Evolutionary conservation across 352 stramenopile genomes (phyloP).

Genomic region (Phytophthora brassicae): DNA sequence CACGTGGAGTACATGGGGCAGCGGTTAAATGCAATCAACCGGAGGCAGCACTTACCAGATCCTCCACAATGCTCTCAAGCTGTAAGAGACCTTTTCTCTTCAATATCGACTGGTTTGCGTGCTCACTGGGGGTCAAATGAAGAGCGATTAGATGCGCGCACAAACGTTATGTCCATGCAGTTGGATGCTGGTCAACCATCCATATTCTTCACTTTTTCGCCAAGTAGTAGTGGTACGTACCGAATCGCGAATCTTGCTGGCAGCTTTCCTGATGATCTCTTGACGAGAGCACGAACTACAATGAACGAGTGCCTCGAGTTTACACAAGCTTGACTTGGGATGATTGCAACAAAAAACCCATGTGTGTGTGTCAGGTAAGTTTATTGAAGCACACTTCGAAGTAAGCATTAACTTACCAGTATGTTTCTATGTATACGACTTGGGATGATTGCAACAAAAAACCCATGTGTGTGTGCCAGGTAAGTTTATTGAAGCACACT

Average conservation of each 20-base stretch:
- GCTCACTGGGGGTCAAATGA: slow-evolving; percentile 10
- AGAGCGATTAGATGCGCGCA: slow-evolving; percentile 1
- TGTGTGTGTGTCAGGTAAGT: too few species aligned
- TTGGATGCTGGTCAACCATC: background rate
- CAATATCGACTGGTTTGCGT: background rate
- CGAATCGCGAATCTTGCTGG: background rate
- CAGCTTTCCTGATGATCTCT: background rate
- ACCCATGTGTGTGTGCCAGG: background rate
- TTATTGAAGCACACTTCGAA: too few species aligned
- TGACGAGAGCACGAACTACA: background rate
- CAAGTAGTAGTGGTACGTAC: background rate
- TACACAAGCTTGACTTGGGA: background rate
- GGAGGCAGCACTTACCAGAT: background rate
- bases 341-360: too few species aligned
- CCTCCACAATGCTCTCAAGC: background rate
- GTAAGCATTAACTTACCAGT: too few species aligned
- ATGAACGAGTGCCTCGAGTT: background rate
- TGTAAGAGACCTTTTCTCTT: background rate
- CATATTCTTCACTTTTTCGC: slow-evolving; percentile 7
- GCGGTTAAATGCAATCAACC: background rate
- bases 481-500: background rate
- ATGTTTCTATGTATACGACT: too few species aligned
- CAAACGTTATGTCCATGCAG: background rate
- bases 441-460: slow-evolving; percentile 1
- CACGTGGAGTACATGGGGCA: background rate